Percentiles rank a stretch among this genome's conserved stretches.
These are phyloP conservation scores for Paracamarosporium sp. DNA, from an alignment of 2,329 filamentous ascomycete genomes.

Conservation along the genomic window DNA sequence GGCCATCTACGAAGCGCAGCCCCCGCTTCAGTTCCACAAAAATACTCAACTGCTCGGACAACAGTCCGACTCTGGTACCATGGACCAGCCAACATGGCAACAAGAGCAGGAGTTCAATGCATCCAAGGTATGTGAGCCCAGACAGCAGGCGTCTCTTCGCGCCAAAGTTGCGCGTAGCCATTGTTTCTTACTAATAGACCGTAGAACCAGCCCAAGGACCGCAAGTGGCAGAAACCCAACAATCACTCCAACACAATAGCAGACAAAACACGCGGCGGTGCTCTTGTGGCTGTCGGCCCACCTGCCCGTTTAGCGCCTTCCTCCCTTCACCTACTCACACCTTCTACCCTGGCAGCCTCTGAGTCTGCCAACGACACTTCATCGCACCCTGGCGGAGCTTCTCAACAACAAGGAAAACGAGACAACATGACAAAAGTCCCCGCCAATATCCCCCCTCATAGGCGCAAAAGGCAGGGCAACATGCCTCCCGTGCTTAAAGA, in stretches of 20 bases:
- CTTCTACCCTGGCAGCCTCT: constrained; percentile 3
- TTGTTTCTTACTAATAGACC: constrained; percentile 9
- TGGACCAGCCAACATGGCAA: constrained; percentile 25
- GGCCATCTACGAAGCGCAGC: not conserved
- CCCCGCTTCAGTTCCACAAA: not conserved
- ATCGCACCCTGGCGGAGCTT: not conserved
- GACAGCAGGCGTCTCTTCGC: not conserved
- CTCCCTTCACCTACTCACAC: constrained; percentile 1
- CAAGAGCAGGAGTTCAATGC: constrained; percentile 20
- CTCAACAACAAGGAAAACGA: not conserved
- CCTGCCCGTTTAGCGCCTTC: constrained; percentile 2
- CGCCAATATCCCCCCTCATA: constrained; percentile 32
- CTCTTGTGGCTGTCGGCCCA: constrained; percentile 11
- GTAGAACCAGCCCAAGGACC: constrained; percentile 10
- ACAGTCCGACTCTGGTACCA: not conserved
- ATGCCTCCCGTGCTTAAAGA: not conserved
- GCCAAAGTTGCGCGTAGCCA: not conserved
- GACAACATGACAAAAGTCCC: constrained; percentile 8
- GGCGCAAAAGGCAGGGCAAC: constrained; percentile 20
- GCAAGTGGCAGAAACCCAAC: constrained; percentile 12
- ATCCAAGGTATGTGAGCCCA: constrained; percentile 22
- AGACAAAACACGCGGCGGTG: not conserved
- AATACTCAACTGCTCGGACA: not conserved
- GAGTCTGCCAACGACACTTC: not conserved
- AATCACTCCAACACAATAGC: not conserved